Percentiles rank a stretch among this genome's conserved stretches.
phyloP scores from a whole-genome alignment of 106 monocot genomes.

The Acanthochlamys bracteata region DNA sequence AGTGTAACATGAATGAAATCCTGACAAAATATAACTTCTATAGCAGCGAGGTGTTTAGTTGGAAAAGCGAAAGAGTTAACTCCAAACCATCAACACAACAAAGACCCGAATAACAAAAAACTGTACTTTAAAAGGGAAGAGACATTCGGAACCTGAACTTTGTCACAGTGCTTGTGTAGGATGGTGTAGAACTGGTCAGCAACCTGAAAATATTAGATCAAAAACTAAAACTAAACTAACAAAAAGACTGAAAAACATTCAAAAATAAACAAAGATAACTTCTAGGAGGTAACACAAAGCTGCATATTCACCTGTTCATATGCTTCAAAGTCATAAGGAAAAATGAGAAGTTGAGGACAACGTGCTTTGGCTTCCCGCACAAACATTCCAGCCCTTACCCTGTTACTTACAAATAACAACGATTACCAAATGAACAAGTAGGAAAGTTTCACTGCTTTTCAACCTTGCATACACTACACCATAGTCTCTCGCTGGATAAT shows the following conservation, averaged over 20 bases:
- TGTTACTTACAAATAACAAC: conserved; percentile 11
- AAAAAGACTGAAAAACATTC: background rate
- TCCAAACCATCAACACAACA: too few species aligned
- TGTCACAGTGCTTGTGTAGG: conserved; percentile 82
- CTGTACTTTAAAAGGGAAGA: background rate
- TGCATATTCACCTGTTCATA: conserved; percentile 62
- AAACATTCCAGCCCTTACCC: conserved; percentile 95
- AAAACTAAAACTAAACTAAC: background rate
- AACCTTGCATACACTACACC: conserved; percentile 20
- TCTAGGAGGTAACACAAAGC: background rate
- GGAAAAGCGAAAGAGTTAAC: too few species aligned
- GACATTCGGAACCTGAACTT: conserved; percentile 35
- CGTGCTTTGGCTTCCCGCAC: conserved; percentile 79
- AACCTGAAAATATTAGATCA: conserved; percentile 50
- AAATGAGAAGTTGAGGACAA: conserved; percentile 73
- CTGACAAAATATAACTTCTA: too few species aligned
- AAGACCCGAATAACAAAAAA: too few species aligned
- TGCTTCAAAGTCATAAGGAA: conserved; percentile 88
- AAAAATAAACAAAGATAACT: background rate
- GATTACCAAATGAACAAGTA: too few species aligned
- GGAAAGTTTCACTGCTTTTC: too few species aligned
- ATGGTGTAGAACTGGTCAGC: conserved; percentile 91
- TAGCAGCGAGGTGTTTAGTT: too few species aligned
- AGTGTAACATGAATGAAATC: too few species aligned
- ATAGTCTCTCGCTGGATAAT: conserved; percentile 82